Percentiles rank a stretch among this genome's conserved stretches.
Evolutionary conservation across 169 alveolate species (phyloP).

Genomic region (Cryptosporidium canis): DNA sequence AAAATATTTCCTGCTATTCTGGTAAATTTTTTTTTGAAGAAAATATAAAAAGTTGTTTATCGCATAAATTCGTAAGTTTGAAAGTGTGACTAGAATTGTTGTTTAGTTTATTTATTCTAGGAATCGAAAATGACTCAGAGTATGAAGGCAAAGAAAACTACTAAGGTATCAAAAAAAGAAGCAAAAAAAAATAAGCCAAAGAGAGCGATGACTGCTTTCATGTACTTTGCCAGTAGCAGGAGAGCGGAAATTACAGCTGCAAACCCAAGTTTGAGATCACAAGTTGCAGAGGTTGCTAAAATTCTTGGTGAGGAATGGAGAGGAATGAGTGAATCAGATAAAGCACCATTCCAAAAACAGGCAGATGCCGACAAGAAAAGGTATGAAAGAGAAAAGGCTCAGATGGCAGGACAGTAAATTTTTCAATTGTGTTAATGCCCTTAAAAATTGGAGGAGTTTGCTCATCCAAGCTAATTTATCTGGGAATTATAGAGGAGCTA

Average conservation of each 20-base stretch:
- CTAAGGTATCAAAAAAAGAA: constrained; percentile 76
- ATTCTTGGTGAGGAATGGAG: constrained; percentile 92
- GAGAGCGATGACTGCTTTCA: constrained; percentile 88
- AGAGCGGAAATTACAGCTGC: constrained; percentile 83
- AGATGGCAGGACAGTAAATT: constrained; percentile 64
- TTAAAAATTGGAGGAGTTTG: neutral
- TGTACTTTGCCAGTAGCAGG: constrained; percentile 89
- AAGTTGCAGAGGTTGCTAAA: constrained; percentile 89
- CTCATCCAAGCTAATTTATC: neutral
- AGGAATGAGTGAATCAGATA: constrained; percentile 83
- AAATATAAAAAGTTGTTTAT: neutral
- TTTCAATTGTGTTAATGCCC: neutral
- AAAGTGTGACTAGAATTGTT: neutral
- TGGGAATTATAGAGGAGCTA: neutral
- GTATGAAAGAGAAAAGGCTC: constrained; percentile 86
- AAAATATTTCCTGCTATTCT: constrained; percentile 13
- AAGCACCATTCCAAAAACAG: constrained; percentile 87
- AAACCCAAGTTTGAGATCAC: constrained; percentile 86
- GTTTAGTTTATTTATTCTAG: neutral
- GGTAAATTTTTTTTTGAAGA: neutral
- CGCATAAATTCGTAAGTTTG: constrained; percentile 4
- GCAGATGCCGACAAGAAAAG: constrained; percentile 88
- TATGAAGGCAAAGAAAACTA: constrained; percentile 21
- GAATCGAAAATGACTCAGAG: constrained; percentile 22
- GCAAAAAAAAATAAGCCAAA: constrained; percentile 90